A percentile compares a stretch with the other conserved stretches of the same genome.
These are phyloP conservation scores for Herpetomonas samuelpessoai DNA, from an alignment of 208 protist genomes.

Conservation along the genomic window DNA sequence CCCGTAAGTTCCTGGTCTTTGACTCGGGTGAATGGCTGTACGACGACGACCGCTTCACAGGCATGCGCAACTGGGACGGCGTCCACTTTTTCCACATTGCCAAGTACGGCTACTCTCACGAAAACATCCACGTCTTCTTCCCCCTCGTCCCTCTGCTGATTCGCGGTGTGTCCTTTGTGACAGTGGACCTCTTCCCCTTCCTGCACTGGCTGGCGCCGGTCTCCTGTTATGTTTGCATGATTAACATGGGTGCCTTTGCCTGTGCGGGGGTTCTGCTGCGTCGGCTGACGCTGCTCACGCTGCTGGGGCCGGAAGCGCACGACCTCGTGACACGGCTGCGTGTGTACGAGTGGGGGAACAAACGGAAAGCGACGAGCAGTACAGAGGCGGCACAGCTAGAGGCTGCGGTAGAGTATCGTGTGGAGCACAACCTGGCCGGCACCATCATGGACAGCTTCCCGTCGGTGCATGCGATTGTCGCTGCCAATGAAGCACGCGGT, in stretches of 20 bases:
- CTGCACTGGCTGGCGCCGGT: constrained; percentile 39
- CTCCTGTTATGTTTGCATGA: constrained; percentile 35
- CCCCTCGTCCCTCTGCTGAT: constrained; percentile 60
- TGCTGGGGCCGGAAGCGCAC: constrained; percentile 33
- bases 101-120: constrained; percentile 68
- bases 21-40: constrained; percentile 54
- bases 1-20: constrained; percentile 35
- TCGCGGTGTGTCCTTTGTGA: constrained; percentile 30
- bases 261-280: constrained; percentile 49
- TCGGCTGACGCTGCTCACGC: constrained; percentile 45
- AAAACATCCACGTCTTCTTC: constrained; percentile 71
- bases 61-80: constrained; percentile 66
- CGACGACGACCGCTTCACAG: constrained; percentile 38
- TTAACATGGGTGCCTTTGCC: constrained; percentile 43
- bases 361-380: background rate
- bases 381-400: background rate
- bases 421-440: background rate
- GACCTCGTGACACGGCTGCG: constrained; percentile 10
- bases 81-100: constrained; percentile 81
- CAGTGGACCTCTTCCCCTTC: constrained; percentile 15
- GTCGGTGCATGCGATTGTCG: no score
- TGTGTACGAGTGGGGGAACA: background rate
- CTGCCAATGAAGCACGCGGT: no score
- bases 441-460: background rate
- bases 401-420: background rate